A percentile compares a stretch with the other conserved stretches of the same genome.
These are phyloP conservation scores for Lizanozyma gosingica DNA, from an alignment of 1,139 yeast species.

Conservation along the genomic window DNA sequence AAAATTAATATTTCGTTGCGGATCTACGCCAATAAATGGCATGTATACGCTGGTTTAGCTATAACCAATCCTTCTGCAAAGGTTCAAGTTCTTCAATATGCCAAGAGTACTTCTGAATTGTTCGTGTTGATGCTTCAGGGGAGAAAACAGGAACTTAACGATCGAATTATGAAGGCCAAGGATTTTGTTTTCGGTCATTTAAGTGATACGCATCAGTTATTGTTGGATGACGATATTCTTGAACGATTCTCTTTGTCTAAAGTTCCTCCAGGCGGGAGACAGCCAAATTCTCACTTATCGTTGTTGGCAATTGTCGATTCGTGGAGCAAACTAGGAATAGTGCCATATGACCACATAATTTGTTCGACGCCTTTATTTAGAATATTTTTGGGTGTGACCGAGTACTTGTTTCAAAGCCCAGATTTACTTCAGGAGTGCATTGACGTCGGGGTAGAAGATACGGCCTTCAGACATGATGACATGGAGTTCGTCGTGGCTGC, in stretches of 20 bases:
- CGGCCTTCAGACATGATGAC: conserved; percentile 77
- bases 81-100: conserved; percentile 81
- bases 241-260: conserved; percentile 75
- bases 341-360: conserved; percentile 93
- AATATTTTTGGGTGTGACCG: conserved; percentile 89
- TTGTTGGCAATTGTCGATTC: conserved; percentile 87
- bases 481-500: conserved; percentile 79
- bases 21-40: conserved; percentile 92
- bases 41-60: conserved; percentile 95
- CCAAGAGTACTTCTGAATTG: conserved; percentile 73
- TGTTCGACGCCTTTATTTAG: conserved; percentile 91
- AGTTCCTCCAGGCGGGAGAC: conserved; percentile 55
- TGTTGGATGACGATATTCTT: conserved; percentile 72
- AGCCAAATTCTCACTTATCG: conserved; percentile 85
- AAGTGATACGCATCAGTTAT: conserved; percentile 41
- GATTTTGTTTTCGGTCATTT: conserved; percentile 68
- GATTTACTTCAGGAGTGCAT: conserved; percentile 73
- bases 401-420: conserved; percentile 80
- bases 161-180: conserved; percentile 58
- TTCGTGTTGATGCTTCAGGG: conserved; percentile 78
- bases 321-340: conserved; percentile 77
- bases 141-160: conserved; percentile 44
- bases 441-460: conserved; percentile 56
- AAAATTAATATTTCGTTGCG: conserved; percentile 87
- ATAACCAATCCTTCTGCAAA: conserved; percentile 95